phyloP scores from a whole-genome alignment of 1,139 yeast genomes.

The Saccharomyces pastorianus region DNA sequence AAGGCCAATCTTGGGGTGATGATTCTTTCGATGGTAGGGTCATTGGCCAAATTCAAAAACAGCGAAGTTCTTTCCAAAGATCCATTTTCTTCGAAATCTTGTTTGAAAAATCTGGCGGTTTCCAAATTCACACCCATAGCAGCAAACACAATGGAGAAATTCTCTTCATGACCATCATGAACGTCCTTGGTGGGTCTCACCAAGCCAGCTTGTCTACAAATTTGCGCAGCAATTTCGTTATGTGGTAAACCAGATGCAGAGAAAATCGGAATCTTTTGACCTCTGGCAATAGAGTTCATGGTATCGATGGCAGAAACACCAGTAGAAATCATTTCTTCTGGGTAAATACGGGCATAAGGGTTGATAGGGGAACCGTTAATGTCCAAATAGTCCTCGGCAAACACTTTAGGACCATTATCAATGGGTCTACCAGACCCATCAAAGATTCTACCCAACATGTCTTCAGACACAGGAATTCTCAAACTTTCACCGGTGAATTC shows the following conservation, averaged over 20 bases:
- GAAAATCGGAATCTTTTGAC: conserved; percentile 97
- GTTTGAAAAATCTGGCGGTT: conserved; percentile 90
- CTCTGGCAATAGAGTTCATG: conserved; percentile 99
- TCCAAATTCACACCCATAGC: conserved; percentile 96
- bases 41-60: conserved; percentile 95
- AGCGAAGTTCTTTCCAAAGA: conserved; percentile 94
- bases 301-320: conserved; percentile 98
- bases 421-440: conserved; percentile 99
- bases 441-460: conserved; percentile 92
- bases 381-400: conserved; percentile 96
- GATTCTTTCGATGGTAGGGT: conserved; percentile 98
- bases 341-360: conserved; percentile 96
- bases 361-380: conserved; percentile 98
- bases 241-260: conserved; percentile 99
- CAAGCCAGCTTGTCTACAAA: conserved; percentile 98
- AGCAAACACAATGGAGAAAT: conserved; percentile 96
- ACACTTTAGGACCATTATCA: conserved; percentile 95
- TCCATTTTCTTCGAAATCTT: conserved; percentile 98
- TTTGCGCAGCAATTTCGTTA: conserved; percentile 98
- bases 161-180: conserved; percentile 98
- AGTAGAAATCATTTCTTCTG: conserved; percentile 98
- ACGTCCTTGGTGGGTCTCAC: conserved; percentile 99
- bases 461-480: conserved; percentile 93
- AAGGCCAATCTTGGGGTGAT: conserved; percentile 97
- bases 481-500: conserved; percentile 94